Evolutionary conservation across 2,329 filamentous ascomycete genomes (phyloP).

Genomic region (Alternaria longipes): DNA sequence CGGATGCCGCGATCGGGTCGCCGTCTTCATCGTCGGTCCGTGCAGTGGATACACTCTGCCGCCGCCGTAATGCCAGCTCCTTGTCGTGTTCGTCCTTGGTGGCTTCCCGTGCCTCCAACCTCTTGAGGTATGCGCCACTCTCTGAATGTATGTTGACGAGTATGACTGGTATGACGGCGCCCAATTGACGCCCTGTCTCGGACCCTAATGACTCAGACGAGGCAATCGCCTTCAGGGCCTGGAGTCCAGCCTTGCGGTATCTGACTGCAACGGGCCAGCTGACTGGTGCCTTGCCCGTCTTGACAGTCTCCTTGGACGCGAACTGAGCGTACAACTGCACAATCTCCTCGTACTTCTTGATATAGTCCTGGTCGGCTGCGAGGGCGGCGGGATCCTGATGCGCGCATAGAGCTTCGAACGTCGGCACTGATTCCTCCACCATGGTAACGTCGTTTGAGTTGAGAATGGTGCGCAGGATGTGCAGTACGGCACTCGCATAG

Average conservation of each 20-base stretch:
- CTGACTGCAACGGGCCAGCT: constrained; percentile 80
- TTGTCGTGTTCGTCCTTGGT: constrained; percentile 74
- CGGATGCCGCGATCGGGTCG: constrained; percentile 72
- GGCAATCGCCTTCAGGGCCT: constrained; percentile 80
- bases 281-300: constrained; percentile 55
- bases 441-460: constrained; percentile 88
- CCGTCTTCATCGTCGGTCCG: constrained; percentile 75
- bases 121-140: constrained; percentile 73
- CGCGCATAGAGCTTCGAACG: constrained; percentile 87
- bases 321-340: constrained; percentile 82
- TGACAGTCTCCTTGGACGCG: constrained; percentile 69
- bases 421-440: constrained; percentile 87
- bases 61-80: constrained; percentile 70
- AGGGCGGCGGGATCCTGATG: constrained; percentile 88
- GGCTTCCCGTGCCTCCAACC: constrained; percentile 72
- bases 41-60: constrained; percentile 82
- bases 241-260: constrained; percentile 61
- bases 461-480: constrained; percentile 83
- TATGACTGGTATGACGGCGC: constrained; percentile 82
- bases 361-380: constrained; percentile 84
- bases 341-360: constrained; percentile 82
- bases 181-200: constrained; percentile 78
- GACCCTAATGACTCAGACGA: constrained; percentile 80
- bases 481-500: constrained; percentile 84
- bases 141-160: constrained; percentile 86